Conservation (phyloP, 805 yeast species). For the Vanderwaltozyma verrucispora region DNA sequence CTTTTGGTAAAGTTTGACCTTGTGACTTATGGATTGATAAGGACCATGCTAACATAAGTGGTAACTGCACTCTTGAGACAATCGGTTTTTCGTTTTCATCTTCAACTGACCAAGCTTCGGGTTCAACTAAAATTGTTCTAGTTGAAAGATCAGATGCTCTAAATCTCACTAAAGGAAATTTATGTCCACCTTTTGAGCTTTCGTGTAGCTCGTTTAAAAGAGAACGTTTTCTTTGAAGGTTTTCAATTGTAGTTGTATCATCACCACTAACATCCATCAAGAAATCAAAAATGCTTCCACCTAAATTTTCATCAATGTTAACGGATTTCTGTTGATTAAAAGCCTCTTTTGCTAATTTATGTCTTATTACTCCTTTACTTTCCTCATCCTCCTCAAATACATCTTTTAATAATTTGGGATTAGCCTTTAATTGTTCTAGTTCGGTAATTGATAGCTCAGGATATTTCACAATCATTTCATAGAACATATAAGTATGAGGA, state of each 20-base stretch:
- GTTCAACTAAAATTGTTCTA: constrained; percentile 67
- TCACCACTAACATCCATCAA: constrained; percentile 23
- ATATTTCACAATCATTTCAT: constrained; percentile 18
- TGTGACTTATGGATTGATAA: constrained; percentile 92
- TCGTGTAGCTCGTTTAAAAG: constrained; percentile 35
- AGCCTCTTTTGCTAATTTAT: constrained; percentile 17
- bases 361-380: constrained; percentile 15
- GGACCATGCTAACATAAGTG: constrained; percentile 93
- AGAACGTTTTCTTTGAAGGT: constrained; percentile 38
- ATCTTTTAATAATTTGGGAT: constrained; percentile 14
- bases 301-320: constrained; percentile 16
- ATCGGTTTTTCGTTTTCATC: constrained; percentile 60
- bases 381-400: constrained; percentile 10
- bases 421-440: constrained; percentile 8
- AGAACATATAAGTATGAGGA: constrained; percentile 38
- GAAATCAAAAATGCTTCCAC: constrained; percentile 42
- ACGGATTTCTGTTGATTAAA: constrained; percentile 9
- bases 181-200: constrained; percentile 33
- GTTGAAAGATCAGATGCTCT: constrained; percentile 58
- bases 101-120: constrained; percentile 73
- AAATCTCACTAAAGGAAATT: constrained; percentile 73
- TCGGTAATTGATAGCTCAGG: constrained; percentile 13
- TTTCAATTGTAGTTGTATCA: constrained; percentile 21
- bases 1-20: constrained; percentile 76
- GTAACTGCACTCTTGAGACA: constrained; percentile 71